Conservation (phyloP, 2,329 filamentous ascomycete genomes). For the Calonectria ilicicola region DNA sequence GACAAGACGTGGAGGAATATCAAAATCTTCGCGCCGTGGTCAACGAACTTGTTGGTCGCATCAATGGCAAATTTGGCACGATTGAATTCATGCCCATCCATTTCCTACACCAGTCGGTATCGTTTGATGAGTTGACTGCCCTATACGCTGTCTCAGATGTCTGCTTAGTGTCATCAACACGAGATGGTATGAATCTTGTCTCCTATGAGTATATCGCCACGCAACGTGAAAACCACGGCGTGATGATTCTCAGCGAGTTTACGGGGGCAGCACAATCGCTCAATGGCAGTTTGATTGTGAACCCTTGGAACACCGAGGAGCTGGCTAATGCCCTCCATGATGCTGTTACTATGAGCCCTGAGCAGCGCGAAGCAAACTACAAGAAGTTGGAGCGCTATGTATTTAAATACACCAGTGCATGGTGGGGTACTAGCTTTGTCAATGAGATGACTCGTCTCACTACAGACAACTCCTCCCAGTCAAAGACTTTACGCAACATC, state of each 20-base stretch:
- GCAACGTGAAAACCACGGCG: conserved; percentile 89
- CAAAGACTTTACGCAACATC: conserved; percentile 56
- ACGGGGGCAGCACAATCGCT: conserved; percentile 94
- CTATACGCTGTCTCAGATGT: conserved; percentile 93
- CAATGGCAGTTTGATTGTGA: conserved; percentile 93
- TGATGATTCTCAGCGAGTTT: conserved; percentile 96
- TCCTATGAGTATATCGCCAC: conserved; percentile 98
- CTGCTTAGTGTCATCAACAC: conserved; percentile 93
- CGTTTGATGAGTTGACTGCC: conserved; percentile 93
- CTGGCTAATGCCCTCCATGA: conserved; percentile 93
- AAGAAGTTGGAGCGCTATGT: conserved; percentile 94
- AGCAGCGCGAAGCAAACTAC: conserved; percentile 88
- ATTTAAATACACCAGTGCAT: conserved; percentile 96
- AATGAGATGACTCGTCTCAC: conserved; percentile 76
- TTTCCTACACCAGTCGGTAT: conserved; percentile 96
- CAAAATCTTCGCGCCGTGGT: conserved; percentile 95
- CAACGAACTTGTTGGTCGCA: conserved; percentile 95
- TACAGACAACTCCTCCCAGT: conserved; percentile 48
- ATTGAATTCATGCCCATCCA: conserved; percentile 99
- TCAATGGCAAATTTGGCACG: conserved; percentile 97
- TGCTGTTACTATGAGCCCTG: conserved; percentile 94
- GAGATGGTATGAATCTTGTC: conserved; percentile 98
- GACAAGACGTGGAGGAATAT: conserved; percentile 97
- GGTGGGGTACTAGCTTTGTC: conserved; percentile 96
- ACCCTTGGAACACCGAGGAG: conserved; percentile 99